These are phyloP conservation scores for Flammula alnicola DNA, from an alignment of 1,284 basidiomycete genomes.

Conservation along the genomic window DNA sequence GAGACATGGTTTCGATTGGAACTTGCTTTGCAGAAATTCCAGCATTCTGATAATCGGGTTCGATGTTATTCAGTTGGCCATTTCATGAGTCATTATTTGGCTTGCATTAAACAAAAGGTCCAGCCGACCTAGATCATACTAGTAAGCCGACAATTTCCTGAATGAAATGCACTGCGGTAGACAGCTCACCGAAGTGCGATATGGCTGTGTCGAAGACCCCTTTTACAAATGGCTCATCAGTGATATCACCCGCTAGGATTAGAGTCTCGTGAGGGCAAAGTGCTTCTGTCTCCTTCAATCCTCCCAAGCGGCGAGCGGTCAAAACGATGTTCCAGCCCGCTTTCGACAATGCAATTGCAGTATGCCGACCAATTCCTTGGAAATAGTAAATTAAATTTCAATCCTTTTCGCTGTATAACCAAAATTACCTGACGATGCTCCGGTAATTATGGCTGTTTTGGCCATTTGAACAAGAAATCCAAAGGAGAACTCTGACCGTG, in stretches of 20 bases:
- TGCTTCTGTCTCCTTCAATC: conserved; percentile 61
- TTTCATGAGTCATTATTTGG: not conserved
- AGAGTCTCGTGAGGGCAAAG: conserved; percentile 50
- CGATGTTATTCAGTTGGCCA: not conserved
- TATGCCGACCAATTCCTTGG: conserved; percentile 42
- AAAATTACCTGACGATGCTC: conserved; percentile 42
- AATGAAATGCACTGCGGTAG: no score
- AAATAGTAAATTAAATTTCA: not conserved
- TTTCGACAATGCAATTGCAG: conserved; percentile 53
- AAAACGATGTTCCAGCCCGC: conserved; percentile 66
- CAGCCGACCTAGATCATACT: conserved; percentile 57
- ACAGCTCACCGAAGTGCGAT: conserved; percentile 64
- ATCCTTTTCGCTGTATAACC: not conserved
- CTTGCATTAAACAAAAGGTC: conserved; percentile 83
- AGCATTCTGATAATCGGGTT: conserved; percentile 55
- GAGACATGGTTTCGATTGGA: conserved; percentile 67
- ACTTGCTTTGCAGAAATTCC: conserved; percentile 57
- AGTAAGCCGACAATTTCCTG: not conserved
- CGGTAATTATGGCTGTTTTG: conserved; percentile 43
- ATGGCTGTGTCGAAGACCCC: conserved; percentile 61
- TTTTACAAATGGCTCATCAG: conserved; percentile 61
- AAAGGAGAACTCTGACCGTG: no score
- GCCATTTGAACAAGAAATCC: conserved; percentile 15
- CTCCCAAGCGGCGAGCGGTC: conserved; percentile 57
- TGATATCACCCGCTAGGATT: conserved; percentile 65